These are phyloP conservation scores for Capsicum chinense DNA, from an alignment of 257 asterid species.

Conservation along the genomic window DNA sequence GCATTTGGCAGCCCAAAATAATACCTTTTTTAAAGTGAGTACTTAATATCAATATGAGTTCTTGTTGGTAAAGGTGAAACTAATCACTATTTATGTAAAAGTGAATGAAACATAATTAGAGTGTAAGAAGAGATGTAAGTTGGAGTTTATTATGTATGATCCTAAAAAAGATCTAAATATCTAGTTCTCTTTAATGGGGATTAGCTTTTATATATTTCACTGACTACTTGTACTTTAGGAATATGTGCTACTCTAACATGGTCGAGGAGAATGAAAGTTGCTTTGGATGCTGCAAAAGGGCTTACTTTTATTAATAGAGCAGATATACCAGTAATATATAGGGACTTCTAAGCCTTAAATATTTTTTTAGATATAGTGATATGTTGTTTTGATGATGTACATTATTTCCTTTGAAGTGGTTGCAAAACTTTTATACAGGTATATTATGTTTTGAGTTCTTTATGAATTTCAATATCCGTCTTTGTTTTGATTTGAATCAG, in stretches of 20 bases:
- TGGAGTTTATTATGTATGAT: no score
- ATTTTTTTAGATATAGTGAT: conserved; percentile 85
- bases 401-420: neutral
- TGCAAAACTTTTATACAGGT: no score
- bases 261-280: conserved; percentile 78
- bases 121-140: neutral
- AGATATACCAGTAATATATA: conserved; percentile 82
- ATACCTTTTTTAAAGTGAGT: conserved; percentile 81
- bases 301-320: conserved; percentile 95
- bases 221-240: conserved; percentile 50
- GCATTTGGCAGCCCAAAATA: conserved; percentile 88
- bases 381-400: conserved; percentile 23
- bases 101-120: neutral
- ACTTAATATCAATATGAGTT: neutral
- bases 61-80: conserved; percentile 2
- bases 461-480: neutral
- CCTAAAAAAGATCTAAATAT: no score
- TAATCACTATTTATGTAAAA: neutral
- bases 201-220: neutral
- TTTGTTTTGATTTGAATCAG: neutral
- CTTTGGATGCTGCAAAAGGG: conserved; percentile 91
- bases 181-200: neutral
- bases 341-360: conserved; percentile 92
- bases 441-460: no score
- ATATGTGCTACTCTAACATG: conserved; percentile 74